Conservation (phyloP, 805 yeast species). For the Candida oleophila region DNA sequence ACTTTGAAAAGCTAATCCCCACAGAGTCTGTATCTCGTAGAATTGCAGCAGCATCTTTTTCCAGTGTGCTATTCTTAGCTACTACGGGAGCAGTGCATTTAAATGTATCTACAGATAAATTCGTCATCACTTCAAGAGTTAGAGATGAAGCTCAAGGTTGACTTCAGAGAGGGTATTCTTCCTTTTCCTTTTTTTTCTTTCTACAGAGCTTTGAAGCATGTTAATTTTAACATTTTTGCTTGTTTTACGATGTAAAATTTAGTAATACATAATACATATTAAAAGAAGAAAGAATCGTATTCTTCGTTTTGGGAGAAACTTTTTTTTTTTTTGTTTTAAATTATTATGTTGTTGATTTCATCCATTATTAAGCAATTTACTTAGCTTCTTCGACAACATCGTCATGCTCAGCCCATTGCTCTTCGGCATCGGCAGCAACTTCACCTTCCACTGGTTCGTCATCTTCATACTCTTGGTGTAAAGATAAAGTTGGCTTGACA, state of each 20-base stretch:
- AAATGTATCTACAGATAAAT: background rate
- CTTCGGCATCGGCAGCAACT: slow-evolving; percentile 49
- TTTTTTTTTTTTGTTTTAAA: background rate
- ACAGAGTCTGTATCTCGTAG: slow-evolving; percentile 13
- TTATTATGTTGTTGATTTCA: background rate
- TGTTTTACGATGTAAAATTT: background rate
- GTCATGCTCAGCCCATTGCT: slow-evolving; percentile 51
- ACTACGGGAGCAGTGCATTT: slow-evolving; percentile 7
- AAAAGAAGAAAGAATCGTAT: background rate
- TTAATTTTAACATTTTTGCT: no score
- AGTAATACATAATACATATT: slow-evolving; percentile 9
- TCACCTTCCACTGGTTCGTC: slow-evolving; percentile 50
- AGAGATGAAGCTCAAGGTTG: no score
- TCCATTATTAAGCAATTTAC: background rate
- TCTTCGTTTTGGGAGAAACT: background rate
- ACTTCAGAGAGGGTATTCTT: no score
- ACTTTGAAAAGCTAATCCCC: background rate
- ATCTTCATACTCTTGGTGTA: slow-evolving; percentile 57
- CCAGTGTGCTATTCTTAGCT: slow-evolving; percentile 25
- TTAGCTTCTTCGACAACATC: slow-evolving; percentile 14
- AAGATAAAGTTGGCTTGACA: slow-evolving; percentile 76
- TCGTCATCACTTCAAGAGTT: background rate
- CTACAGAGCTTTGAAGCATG: no score
- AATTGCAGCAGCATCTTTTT: slow-evolving; percentile 28
- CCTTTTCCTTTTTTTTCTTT: no score